Evolutionary conservation across 2,329 filamentous ascomycete species (phyloP).

Genomic region (Stemphylium lycopersici): DNA sequence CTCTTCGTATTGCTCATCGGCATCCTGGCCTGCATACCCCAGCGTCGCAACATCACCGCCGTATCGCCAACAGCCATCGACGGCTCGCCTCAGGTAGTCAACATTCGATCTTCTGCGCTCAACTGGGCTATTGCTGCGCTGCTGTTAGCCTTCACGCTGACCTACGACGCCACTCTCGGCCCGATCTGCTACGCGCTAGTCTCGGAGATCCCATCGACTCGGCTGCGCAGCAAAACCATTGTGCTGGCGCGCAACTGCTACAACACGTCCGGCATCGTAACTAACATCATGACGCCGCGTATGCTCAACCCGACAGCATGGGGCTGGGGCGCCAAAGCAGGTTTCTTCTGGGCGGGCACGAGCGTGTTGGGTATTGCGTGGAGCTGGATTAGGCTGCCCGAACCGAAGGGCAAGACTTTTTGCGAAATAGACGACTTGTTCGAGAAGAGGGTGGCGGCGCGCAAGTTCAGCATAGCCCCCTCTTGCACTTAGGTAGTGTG

Average conservation of each 20-base stretch:
- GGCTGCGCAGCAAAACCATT: slow-evolving; percentile 86
- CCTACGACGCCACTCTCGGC: slow-evolving; percentile 22
- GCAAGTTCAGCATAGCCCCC: slow-evolving; percentile 16
- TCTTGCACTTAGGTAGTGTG: too few species aligned
- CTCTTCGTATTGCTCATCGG: slow-evolving; percentile 72
- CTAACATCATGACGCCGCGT: slow-evolving; percentile 76
- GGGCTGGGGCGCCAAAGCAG: slow-evolving; percentile 83
- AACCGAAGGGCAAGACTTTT: slow-evolving; percentile 77
- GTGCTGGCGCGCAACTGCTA: slow-evolving; percentile 77
- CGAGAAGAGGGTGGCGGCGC: slow-evolving; percentile 53
- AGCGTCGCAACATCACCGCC: slow-evolving; percentile 49
- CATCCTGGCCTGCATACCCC: slow-evolving; percentile 8
- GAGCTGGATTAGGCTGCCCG: slow-evolving; percentile 77
- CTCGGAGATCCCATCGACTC: slow-evolving; percentile 77
- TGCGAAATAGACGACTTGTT: slow-evolving; percentile 84
- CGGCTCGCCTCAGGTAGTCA: not conserved
- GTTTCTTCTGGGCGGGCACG: slow-evolving; percentile 83
- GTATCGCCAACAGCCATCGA: not conserved
- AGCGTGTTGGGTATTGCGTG: slow-evolving; percentile 78
- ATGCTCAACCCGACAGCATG: slow-evolving; percentile 60
- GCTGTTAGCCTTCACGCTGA: slow-evolving; percentile 16
- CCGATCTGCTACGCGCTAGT: slow-evolving; percentile 70
- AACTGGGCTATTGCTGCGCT: slow-evolving; percentile 17
- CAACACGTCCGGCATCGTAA: slow-evolving; percentile 79
- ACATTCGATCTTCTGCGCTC: not conserved